Evolutionary conservation across 345 rosid species (phyloP).

Genomic region (Physaria fendleri): DNA sequence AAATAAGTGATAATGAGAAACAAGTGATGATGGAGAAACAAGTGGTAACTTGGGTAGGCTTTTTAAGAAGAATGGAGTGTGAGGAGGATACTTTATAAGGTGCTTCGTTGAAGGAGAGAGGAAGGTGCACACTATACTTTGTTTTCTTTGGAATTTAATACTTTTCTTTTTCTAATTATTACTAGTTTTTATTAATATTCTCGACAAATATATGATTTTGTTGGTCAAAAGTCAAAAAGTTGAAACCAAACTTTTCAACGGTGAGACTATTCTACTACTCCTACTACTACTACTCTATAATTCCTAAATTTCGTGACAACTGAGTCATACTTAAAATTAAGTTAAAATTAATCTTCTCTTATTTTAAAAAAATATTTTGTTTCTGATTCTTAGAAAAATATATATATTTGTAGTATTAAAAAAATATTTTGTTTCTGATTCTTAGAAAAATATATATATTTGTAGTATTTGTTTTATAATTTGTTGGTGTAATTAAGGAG

Average conservation of each 20-base stretch:
- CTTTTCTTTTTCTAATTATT: neutral
- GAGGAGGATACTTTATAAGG: conserved; percentile 15
- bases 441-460: neutral
- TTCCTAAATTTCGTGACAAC: neutral
- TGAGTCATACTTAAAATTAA: no score
- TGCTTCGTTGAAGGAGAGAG: conserved; percentile 17
- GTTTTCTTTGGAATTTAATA: no score
- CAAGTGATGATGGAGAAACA: conserved; percentile 21
- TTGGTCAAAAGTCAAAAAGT: conserved; percentile 28
- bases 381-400: neutral
- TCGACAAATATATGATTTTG: neutral
- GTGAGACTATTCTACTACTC: conserved; percentile 7
- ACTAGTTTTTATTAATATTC: neutral
- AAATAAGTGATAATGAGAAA: no score
- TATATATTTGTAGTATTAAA: neutral
- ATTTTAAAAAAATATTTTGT: no score
- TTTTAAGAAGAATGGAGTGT: conserved; percentile 8
- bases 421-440: no score
- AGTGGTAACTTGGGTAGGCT: conserved; percentile 21
- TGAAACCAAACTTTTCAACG: conserved; percentile 18
- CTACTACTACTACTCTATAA: neutral
- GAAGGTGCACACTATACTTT: no score
- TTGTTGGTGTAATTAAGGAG: neutral
- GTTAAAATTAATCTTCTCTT: no score
- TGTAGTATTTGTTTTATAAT: neutral